Base-by-base conservation (phyloP, 108 stramenopile species). In the Nitzschia putrida region DNA sequence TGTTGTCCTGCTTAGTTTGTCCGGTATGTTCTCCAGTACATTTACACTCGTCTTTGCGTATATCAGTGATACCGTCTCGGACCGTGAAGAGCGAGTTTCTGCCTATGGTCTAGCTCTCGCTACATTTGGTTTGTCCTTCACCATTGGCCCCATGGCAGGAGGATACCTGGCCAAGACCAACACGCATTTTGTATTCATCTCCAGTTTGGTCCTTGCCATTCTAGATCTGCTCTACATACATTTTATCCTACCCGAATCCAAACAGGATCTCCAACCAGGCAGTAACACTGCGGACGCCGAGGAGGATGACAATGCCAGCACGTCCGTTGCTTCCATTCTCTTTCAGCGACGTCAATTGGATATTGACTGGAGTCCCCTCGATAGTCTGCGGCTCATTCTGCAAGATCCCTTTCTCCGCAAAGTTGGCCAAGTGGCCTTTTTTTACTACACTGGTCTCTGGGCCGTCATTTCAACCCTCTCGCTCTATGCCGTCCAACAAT, bases 31-130 rank as follows among this genome's bases (percentile, higher is more conserved):
- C 72, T 82, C 92, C 13, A 88, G 88, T 10, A 99, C 98, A n/a
- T 99, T 99, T 67, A 93, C 98, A 0, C 56, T 99, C 40, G 93
- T 94, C 52, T 99, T 99, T 81, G 95, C 97, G 6, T 99, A 99
- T 81, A 99, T 99, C 44, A 82, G 89, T 14, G 98, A 99, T 80
- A 86, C 94, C 22, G 94, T 97, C 12, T 74, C 76, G 40, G 72
- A 81, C 56, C 84, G 79, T 25, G 78, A 91, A 45, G 84, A 88
- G 52, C 85, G 97, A 14, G 97, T 97, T 11, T 84, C 94, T 8
- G 98, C 96, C 0, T 99, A 95, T 76, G 98, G 98, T 38, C 57
- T 97, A 53, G 98, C 98, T n/a, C 71, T 99, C 68, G 97, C 97
- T 8, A 97, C 76, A 38, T 78, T 83, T 68, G 98, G 98, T 1